Percentiles rank a stretch among this genome's conserved stretches.
Evolutionary conservation across 23 red algal genomes (phyloP).

Genomic region (Porphyridium purpureum): DNA sequence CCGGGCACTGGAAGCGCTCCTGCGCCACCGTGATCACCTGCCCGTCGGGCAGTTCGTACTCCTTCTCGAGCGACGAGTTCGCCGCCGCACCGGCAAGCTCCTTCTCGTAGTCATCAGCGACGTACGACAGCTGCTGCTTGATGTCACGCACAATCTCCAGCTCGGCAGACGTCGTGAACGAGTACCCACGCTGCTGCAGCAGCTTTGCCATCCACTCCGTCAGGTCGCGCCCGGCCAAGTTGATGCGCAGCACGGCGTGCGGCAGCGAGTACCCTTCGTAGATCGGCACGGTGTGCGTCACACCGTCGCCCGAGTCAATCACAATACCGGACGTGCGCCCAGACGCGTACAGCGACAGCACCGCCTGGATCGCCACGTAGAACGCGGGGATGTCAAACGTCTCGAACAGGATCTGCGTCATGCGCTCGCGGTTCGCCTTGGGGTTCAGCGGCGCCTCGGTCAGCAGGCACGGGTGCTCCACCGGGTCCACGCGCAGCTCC

Average conservation of each 20-base stretch:
- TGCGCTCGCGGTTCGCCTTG: slow-evolving; percentile 78
- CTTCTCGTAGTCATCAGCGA: slow-evolving; percentile 88
- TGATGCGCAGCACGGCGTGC: slow-evolving; percentile 85
- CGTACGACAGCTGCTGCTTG: slow-evolving; percentile 87
- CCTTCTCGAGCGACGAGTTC: slow-evolving; percentile 80
- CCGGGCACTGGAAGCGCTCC: slow-evolving; percentile 94
- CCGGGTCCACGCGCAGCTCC: slow-evolving; percentile 88
- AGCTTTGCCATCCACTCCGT: slow-evolving; percentile 83
- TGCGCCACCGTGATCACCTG: slow-evolving; percentile 84
- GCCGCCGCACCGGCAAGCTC: slow-evolving; percentile 39
- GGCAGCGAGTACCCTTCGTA: slow-evolving; percentile 98
- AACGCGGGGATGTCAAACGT: slow-evolving; percentile 92
- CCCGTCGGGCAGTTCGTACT: slow-evolving; percentile 97
- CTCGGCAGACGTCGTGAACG: slow-evolving; percentile 96
- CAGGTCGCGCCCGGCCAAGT: slow-evolving; percentile 88
- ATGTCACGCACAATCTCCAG: slow-evolving; percentile 99
- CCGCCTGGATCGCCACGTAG: slow-evolving; percentile 97
- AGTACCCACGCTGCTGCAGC: slow-evolving; percentile 76
- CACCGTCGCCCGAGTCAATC: slow-evolving; percentile 94
- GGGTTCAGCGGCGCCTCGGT: slow-evolving; percentile 97
- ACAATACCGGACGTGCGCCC: slow-evolving; percentile 93
- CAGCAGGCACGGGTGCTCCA: slow-evolving; percentile 82
- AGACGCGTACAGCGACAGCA: slow-evolving; percentile 94
- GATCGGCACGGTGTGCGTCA: slow-evolving; percentile 99
- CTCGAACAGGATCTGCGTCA: slow-evolving; percentile 99